Evolutionary conservation across 2,329 filamentous ascomycete species (phyloP).

Genomic region (Colletotrichum lupini): DNA sequence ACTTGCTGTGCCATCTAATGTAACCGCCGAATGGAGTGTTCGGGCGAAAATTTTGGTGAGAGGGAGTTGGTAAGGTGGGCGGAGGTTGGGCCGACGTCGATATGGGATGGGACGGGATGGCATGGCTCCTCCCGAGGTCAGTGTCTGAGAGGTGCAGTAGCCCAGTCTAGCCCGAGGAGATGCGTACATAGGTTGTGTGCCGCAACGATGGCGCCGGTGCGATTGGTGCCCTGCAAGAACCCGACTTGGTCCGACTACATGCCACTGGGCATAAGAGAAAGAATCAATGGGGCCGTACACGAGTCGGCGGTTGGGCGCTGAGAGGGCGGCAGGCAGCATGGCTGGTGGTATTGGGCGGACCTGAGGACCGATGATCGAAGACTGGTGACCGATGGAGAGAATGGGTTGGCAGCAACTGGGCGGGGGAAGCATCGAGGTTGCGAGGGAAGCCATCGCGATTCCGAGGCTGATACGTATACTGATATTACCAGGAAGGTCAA

Average conservation of each 20-base stretch:
- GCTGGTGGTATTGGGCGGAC: constrained; percentile 14
- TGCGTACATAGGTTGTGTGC: background rate
- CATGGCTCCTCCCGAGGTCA: constrained; percentile 33
- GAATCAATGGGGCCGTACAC: background rate
- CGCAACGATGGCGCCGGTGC: background rate
- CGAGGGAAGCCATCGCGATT: constrained; percentile 26
- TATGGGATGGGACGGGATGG: constrained; percentile 22
- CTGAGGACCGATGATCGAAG: background rate
- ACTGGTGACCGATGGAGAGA: background rate
- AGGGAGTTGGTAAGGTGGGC: constrained; percentile 5
- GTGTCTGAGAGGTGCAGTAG: constrained; percentile 31
- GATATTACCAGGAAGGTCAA: background rate
- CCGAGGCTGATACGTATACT: constrained; percentile 1
- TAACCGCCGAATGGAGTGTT: background rate
- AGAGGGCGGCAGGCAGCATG: constrained; percentile 14
- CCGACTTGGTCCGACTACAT: constrained; percentile 28
- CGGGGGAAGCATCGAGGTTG: constrained; percentile 2
- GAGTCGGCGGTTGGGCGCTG: constrained; percentile 24
- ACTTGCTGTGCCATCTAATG: background rate
- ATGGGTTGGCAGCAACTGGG: background rate
- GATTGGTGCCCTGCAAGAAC: constrained; percentile 21
- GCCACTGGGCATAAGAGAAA: background rate
- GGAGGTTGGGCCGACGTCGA: constrained; percentile 21
- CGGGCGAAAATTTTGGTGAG: background rate
- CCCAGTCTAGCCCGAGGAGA: constrained; percentile 19